Base-by-base conservation (phyloP, 768 basidiomycete genomes). In the Lepiota venenata region DNA sequence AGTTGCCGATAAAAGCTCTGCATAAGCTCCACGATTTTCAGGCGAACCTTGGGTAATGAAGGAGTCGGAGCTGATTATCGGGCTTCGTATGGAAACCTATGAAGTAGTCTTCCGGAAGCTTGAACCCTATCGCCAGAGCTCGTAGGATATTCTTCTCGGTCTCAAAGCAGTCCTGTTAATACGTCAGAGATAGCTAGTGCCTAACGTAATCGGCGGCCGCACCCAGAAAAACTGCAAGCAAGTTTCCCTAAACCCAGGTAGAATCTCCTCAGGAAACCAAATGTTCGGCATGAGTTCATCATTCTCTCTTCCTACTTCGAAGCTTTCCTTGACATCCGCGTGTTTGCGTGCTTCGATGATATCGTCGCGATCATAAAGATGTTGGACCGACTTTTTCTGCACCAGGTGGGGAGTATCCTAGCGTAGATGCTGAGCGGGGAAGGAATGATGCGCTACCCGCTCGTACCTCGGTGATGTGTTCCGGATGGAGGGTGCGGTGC, bases 1-100 rank as follows among this genome's bases (percentile, higher is more conserved):
- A 14, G 11, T 37, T 22, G 14, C 21, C 11, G 16, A 21, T 22
- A 21, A 7, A 16, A n/a, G 32, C 32, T 3, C 32, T 32, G 32
- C 32, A 8, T 11, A 32, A 32, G 10, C 32, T 32, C 32, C 32
- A 32, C 32, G n/a, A 32, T 53, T 25, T n/a, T 45, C n/a, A 42
- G 5, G 12, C 38, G 5, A 51, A 72, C 65, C 68, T 69, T 15
- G 81, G 82, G 63, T 85, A 84, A 56, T 81, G 81, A 21, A 82
- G 66, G n/a, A 85, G 63, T 4, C 83, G 73, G 12, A 84, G 68
- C 47, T 83, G 81, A 60, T 83, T 82, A 55, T 81, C 76, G 4
- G 71, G 68, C 0, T 59, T 66, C 2, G 69, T 66, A 56, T 83
- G 82, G 41, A 65, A 71, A 18, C 64, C 29, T 1, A 68, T 52